Conservation (phyloP, 495 filamentous ascomycete genomes). For the Tetracladium marchalianum region DNA sequence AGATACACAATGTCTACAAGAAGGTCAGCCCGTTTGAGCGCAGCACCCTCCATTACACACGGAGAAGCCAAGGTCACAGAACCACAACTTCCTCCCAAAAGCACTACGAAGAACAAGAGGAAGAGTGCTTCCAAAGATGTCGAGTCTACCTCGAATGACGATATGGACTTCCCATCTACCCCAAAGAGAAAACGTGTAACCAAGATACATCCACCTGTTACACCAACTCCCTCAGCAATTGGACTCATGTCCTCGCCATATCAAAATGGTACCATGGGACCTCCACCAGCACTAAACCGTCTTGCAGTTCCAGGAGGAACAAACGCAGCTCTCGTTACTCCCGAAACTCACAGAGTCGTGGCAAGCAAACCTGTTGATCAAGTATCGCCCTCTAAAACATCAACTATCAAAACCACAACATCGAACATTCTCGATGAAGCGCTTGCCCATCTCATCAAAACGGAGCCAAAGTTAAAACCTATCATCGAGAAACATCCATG, state of each 20-base stretch:
- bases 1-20: slow-evolving; percentile 40
- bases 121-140: slow-evolving; percentile 21
- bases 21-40: slow-evolving; percentile 47
- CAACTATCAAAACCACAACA: slow-evolving; percentile 50
- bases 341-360: slow-evolving; percentile 60
- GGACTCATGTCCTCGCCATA: slow-evolving; percentile 12
- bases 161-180: slow-evolving; percentile 10
- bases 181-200: slow-evolving; percentile 15
- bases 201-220: slow-evolving; percentile 7
- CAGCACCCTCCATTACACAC: slow-evolving; percentile 20
- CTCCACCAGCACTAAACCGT: slow-evolving; percentile 28
- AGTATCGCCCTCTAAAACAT: slow-evolving; percentile 48
- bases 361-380: slow-evolving; percentile 41
- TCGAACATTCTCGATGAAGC: slow-evolving; percentile 69
- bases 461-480: slow-evolving; percentile 62
- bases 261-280: slow-evolving; percentile 12
- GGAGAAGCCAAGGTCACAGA: slow-evolving; percentile 10
- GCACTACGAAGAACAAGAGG: slow-evolving; percentile 22
- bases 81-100: not conserved
- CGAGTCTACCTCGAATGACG: not conserved
- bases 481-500: slow-evolving; percentile 72
- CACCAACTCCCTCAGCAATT: slow-evolving; percentile 14
- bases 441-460: slow-evolving; percentile 61
- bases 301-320: slow-evolving; percentile 39
- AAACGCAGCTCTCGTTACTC: slow-evolving; percentile 73